These are phyloP conservation scores for Dipodascopsis uninucleata DNA, from an alignment of 805 yeast species.

Conservation along the genomic window DNA sequence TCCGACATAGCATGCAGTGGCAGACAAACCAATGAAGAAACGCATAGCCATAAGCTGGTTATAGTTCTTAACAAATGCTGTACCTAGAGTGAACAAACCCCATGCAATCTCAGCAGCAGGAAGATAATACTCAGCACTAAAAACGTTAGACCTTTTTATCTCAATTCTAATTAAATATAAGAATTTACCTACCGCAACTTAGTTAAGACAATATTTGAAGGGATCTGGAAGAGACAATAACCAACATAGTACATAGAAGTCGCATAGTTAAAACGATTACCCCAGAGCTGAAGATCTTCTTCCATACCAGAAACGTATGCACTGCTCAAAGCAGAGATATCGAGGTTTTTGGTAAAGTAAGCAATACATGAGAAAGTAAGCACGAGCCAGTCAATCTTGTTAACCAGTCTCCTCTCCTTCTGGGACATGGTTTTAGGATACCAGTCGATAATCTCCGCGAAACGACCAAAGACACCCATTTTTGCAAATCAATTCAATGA, in stretches of 20 bases:
- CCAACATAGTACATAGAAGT: constrained; percentile 40
- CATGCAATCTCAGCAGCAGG: constrained; percentile 41
- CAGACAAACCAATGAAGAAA: constrained; percentile 43
- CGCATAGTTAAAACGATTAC: constrained; percentile 55
- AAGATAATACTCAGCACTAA: constrained; percentile 43
- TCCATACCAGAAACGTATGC: constrained; percentile 68
- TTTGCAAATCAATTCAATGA: no score
- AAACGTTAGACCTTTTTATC: not conserved
- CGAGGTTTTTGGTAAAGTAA: constrained; percentile 66
- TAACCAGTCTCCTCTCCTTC: constrained; percentile 46
- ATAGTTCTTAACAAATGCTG: constrained; percentile 35
- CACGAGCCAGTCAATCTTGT: constrained; percentile 54
- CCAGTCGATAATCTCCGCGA: constrained; percentile 16
- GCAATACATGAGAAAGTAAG: constrained; percentile 56
- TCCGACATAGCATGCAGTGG: constrained; percentile 46
- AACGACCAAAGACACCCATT: not conserved
- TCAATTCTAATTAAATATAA: no score
- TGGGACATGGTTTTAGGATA: constrained; percentile 35
- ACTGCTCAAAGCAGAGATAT: constrained; percentile 53
- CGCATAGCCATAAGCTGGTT: constrained; percentile 37
- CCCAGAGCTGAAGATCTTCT: constrained; percentile 51
- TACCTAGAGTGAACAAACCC: constrained; percentile 35
- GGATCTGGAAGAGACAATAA: constrained; percentile 40
- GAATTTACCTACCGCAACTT: no score
- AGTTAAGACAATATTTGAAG: constrained; percentile 37